Conservation (phyloP, 805 yeast genomes). For the Teunomyces lycoperdinae region DNA sequence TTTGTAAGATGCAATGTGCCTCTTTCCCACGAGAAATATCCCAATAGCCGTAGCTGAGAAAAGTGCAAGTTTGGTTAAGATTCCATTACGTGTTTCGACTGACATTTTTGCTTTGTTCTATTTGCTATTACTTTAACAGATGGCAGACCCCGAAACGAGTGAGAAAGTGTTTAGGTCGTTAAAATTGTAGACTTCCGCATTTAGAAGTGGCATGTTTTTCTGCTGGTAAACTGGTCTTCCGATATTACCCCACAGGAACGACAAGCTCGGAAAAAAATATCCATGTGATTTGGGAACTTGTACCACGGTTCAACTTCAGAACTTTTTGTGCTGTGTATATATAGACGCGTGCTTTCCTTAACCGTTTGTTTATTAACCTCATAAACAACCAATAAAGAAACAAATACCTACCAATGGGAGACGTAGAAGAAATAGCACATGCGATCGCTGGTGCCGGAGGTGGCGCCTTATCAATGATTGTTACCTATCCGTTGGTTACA, state of each 20-base stretch:
- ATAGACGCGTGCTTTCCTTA: slow-evolving; percentile 3
- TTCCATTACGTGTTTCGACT: slow-evolving; percentile 37
- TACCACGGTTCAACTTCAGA: slow-evolving; percentile 10
- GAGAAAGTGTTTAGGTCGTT: background rate
- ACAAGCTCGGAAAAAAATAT: background rate
- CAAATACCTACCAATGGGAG: slow-evolving; percentile 21
- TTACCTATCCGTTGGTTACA: slow-evolving; percentile 88
- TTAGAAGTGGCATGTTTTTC: background rate
- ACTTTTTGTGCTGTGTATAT: background rate
- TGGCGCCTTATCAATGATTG: slow-evolving; percentile 81
- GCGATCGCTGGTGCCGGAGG: slow-evolving; percentile 96
- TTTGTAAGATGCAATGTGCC: slow-evolving; percentile 31
- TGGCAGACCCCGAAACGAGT: background rate
- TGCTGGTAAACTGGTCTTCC: background rate
- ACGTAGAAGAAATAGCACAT: slow-evolving; percentile 62
- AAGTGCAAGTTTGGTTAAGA: slow-evolving; percentile 32
- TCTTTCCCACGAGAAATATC: slow-evolving; percentile 33
- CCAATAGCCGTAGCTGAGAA: slow-evolving; percentile 31
- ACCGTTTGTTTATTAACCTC: no score
- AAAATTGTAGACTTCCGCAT: background rate
- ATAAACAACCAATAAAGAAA: background rate
- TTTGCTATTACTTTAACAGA: no score
- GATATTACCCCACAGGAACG: slow-evolving; percentile 1
- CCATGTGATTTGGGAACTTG: background rate
- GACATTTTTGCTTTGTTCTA: slow-evolving; percentile 5